phyloP scores from a whole-genome alignment of 345 rosid species.

The Eucalyptus rudis region DNA sequence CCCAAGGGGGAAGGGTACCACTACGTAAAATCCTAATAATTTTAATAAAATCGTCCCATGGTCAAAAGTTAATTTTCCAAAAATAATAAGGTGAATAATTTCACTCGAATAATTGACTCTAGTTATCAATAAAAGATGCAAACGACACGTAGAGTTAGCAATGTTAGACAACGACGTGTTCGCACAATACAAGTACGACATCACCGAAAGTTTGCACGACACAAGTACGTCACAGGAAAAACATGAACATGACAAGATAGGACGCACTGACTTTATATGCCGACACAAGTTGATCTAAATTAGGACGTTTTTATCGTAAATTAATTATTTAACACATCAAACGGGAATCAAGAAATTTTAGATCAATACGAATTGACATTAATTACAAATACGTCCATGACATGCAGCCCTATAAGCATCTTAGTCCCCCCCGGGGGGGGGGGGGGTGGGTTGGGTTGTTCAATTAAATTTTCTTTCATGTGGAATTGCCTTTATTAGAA shows the following conservation, averaged over 20 bases:
- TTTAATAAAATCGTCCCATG: no score
- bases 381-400: no score
- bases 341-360: not conserved
- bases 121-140: not conserved
- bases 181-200: not conserved
- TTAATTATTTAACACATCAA: not conserved
- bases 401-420: not conserved
- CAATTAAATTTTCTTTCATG: not conserved
- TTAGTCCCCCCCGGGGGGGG: not conserved
- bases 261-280: not conserved
- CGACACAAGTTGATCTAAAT: not conserved
- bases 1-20: no score
- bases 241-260: not conserved
- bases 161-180: not conserved
- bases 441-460: not conserved
- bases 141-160: not conserved
- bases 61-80: no score
- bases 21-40: no score
- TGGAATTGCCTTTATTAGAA: not conserved
- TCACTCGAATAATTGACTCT: not conserved
- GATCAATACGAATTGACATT: not conserved
- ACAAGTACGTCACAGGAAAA: not conserved
- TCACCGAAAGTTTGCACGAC: not conserved
- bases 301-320: not conserved
- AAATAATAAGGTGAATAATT: no score